Percentiles rank a stretch among this genome's conserved stretches.
Conservation (phyloP, 805 yeast genomes). For the Pichia occidentalis region DNA sequence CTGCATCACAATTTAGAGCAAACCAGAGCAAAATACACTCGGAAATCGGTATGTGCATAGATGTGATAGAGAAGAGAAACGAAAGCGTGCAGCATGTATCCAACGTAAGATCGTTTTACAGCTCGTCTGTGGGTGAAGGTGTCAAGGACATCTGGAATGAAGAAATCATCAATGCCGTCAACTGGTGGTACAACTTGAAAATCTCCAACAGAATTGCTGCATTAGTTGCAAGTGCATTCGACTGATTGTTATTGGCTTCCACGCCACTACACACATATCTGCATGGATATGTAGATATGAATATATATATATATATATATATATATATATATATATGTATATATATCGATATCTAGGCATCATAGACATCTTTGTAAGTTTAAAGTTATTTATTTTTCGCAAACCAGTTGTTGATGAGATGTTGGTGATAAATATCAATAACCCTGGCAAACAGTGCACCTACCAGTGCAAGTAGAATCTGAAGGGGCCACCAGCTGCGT, state of each 20-base stretch:
- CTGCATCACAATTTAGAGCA: slow-evolving; percentile 47
- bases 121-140: slow-evolving; percentile 50
- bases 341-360: neutral
- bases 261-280: neutral
- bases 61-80: slow-evolving; percentile 47
- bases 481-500: slow-evolving; percentile 50
- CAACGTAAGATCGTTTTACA: slow-evolving; percentile 38
- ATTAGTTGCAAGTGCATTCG: slow-evolving; percentile 8
- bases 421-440: slow-evolving; percentile 41
- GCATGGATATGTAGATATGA: neutral
- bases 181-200: slow-evolving; percentile 47
- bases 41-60: slow-evolving; percentile 42
- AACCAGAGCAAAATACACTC: slow-evolving; percentile 41
- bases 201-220: slow-evolving; percentile 16
- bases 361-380: neutral
- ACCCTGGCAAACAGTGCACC: slow-evolving; percentile 57
- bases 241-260: no score
- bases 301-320: neutral
- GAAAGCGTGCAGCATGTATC: slow-evolving; percentile 41
- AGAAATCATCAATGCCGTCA: slow-evolving; percentile 57
- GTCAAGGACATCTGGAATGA: slow-evolving; percentile 75
- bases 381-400: slow-evolving; percentile 21
- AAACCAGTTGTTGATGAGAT: slow-evolving; percentile 48
- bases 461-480: slow-evolving; percentile 40
- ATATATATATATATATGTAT: neutral